These are phyloP conservation scores for Dipteronia sinensis DNA, from an alignment of 345 rosid genomes.

Conservation along the genomic window DNA sequence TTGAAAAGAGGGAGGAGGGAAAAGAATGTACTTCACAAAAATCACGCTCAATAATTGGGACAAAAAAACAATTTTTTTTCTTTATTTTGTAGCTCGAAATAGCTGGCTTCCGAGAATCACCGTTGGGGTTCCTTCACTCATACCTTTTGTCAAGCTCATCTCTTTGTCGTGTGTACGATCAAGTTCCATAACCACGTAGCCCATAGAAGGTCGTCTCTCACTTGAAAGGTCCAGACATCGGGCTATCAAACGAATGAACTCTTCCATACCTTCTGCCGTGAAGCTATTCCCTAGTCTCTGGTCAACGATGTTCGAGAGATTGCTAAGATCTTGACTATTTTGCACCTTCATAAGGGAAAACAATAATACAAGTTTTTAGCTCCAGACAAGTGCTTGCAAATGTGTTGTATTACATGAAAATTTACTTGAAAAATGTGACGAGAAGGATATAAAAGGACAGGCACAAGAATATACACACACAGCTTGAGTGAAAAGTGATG, in stretches of 20 bases:
- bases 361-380: neutral
- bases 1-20: neutral
- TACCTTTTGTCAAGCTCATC: slow-evolving; percentile 72
- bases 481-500: neutral
- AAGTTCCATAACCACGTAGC: slow-evolving; percentile 69
- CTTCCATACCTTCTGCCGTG: slow-evolving; percentile 86
- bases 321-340: slow-evolving; percentile 47
- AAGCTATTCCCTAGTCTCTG: slow-evolving; percentile 66
- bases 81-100: slow-evolving; percentile 55
- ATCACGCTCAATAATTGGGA: slow-evolving; percentile 34
- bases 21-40: slow-evolving; percentile 34
- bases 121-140: slow-evolving; percentile 82
- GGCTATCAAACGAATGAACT: slow-evolving; percentile 53
- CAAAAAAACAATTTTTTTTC: slow-evolving; percentile 16
- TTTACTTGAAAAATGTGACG: neutral
- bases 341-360: slow-evolving; percentile 54
- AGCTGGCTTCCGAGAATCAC: slow-evolving; percentile 93
- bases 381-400: neutral
- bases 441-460: neutral
- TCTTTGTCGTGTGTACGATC: slow-evolving; percentile 79
- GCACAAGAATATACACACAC: neutral
- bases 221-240: slow-evolving; percentile 72
- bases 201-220: slow-evolving; percentile 79
- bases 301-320: slow-evolving; percentile 57
- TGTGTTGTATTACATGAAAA: neutral